Conservation (phyloP, 257 asterid species). For the Forsythia suspensa region DNA sequence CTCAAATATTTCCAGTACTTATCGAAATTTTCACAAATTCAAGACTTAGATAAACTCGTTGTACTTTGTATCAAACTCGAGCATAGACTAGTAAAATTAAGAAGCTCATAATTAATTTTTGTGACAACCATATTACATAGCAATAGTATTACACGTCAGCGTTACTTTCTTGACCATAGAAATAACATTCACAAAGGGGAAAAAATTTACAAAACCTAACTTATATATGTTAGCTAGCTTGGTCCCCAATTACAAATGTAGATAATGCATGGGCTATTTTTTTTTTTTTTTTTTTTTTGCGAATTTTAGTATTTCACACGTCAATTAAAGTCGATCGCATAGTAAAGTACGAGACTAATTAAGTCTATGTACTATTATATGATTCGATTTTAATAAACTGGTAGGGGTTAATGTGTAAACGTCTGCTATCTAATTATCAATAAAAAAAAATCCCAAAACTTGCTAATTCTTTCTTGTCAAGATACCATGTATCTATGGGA, state of each 20-base stretch:
- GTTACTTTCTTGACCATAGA: not conserved
- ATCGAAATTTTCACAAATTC: not conserved
- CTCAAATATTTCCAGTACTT: constrained; percentile 1
- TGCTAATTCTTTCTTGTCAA: not conserved
- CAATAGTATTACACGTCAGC: not conserved
- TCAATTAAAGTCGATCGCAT: too few species aligned
- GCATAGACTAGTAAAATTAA: not conserved
- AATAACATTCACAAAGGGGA: not conserved
- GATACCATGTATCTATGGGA: not conserved
- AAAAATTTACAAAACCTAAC: not conserved
- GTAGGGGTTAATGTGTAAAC: too few species aligned
- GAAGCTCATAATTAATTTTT: constrained; percentile 11
- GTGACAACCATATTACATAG: not conserved
- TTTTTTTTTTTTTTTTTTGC: too few species aligned
- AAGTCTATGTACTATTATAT: too few species aligned
- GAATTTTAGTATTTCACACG: too few species aligned
- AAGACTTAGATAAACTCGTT: not conserved
- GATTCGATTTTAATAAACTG: too few species aligned
- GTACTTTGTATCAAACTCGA: not conserved
- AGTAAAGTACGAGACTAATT: too few species aligned
- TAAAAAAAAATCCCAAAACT: too few species aligned
- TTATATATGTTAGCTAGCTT: not conserved
- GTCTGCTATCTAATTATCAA: too few species aligned
- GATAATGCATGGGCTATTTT: not conserved
- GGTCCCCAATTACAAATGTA: not conserved